Evolutionary conservation across 2,329 filamentous ascomycete genomes (phyloP).

Genomic region (Ustulina deusta): DNA sequence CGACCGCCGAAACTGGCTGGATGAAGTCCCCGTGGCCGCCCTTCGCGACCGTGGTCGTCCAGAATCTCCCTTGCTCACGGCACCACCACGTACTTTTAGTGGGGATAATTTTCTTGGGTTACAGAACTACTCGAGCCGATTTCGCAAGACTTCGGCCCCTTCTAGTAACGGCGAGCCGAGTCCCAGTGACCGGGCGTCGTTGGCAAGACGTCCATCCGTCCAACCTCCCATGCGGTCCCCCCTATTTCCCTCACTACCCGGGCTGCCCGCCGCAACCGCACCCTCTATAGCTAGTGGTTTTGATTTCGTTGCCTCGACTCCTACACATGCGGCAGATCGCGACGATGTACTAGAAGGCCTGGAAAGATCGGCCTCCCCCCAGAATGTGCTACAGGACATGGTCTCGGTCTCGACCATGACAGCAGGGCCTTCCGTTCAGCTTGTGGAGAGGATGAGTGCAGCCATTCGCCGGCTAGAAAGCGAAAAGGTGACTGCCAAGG

Average conservation of each 20-base stretch:
- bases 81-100: slow-evolving; percentile 64
- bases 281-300: slow-evolving; percentile 65
- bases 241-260: slow-evolving; percentile 55
- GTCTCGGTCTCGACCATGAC: slow-evolving; percentile 89
- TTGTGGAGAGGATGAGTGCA: slow-evolving; percentile 95
- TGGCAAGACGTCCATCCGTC: slow-evolving; percentile 62
- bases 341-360: slow-evolving; percentile 65
- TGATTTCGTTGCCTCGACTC: slow-evolving; percentile 56
- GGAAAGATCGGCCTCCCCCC: slow-evolving; percentile 70
- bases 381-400: slow-evolving; percentile 82
- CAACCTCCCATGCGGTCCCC: slow-evolving; percentile 60
- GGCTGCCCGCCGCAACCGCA: slow-evolving; percentile 50
- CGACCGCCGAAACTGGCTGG: slow-evolving; percentile 64
- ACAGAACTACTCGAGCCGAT: slow-evolving; percentile 56
- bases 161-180: slow-evolving; percentile 62
- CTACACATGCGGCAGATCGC: slow-evolving; percentile 59
- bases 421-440: slow-evolving; percentile 91
- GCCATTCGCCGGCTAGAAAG: slow-evolving; percentile 90
- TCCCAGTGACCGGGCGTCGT: slow-evolving; percentile 54
- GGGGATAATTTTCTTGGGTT: slow-evolving; percentile 64
- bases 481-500: slow-evolving; percentile 88
- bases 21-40: slow-evolving; percentile 59
- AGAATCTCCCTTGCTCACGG: slow-evolving; percentile 65
- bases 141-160: slow-evolving; percentile 62
- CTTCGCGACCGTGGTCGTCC: slow-evolving; percentile 64